These are phyloP conservation scores for Periglandula ipomoeae DNA, from an alignment of 2,329 filamentous ascomycete species.

Conservation along the genomic window DNA sequence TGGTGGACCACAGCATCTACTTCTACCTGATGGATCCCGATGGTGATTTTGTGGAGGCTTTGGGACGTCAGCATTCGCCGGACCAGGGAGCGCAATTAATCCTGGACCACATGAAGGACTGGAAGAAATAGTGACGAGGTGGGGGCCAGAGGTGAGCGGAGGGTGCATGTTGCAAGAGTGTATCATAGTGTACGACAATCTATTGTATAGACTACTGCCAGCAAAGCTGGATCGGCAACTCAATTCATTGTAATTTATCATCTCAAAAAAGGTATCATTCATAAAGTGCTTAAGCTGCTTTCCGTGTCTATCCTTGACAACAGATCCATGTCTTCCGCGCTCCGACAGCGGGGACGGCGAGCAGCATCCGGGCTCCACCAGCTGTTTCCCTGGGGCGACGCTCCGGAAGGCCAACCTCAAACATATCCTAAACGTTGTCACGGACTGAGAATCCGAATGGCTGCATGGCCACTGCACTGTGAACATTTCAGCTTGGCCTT, in stretches of 20 bases:
- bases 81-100: slow-evolving; percentile 80
- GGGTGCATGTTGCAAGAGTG: neutral
- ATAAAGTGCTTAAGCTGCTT: too few species aligned
- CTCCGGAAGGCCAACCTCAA: too few species aligned
- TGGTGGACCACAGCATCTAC: slow-evolving; percentile 98
- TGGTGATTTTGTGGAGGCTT: slow-evolving; percentile 94
- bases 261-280: too few species aligned
- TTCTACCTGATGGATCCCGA: slow-evolving; percentile 99
- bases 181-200: neutral
- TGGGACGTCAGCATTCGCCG: slow-evolving; percentile 89
- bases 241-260: neutral
- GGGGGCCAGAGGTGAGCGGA: neutral
- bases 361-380: neutral
- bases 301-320: too few species aligned
- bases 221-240: neutral
- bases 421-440: too few species aligned
- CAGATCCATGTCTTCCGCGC: too few species aligned
- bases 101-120: slow-evolving; percentile 68
- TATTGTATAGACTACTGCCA: neutral
- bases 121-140: slow-evolving; percentile 16
- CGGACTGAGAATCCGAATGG: too few species aligned
- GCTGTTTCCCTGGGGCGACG: neutral
- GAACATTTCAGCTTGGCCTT: too few species aligned
- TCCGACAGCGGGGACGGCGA: neutral
- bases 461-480: too few species aligned